phyloP scores from a whole-genome alignment of 225 moss, liverwort and hornwort genomes.

The Ulota crispa region DNA sequence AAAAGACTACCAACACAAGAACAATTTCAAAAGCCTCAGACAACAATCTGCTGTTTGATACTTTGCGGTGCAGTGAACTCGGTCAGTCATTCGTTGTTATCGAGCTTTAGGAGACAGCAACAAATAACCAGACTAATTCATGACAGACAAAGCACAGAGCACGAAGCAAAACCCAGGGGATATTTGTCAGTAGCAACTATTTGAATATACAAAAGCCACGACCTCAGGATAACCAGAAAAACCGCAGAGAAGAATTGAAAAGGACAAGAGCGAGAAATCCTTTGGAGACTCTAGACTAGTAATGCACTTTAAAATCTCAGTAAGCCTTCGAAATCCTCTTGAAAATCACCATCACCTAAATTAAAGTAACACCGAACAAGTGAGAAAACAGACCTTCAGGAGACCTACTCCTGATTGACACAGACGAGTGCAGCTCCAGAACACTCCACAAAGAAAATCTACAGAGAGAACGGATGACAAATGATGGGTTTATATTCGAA shows the following conservation, averaged over 20 bases:
- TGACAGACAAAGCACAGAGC: background rate
- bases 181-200: background rate
- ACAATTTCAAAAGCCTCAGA: background rate
- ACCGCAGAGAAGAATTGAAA: background rate
- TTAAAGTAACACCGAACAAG: background rate
- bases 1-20: background rate
- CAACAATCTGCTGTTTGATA: background rate
- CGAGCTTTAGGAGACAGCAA: background rate
- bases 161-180: background rate
- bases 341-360: background rate
- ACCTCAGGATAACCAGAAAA: background rate
- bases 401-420: background rate
- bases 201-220: background rate
- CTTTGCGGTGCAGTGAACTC: background rate
- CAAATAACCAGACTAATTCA: background rate
- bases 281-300: background rate
- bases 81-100: too few species aligned
- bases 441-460: background rate
- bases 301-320: background rate
- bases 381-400: background rate
- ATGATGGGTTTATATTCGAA: background rate
- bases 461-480: background rate
- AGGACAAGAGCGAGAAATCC: background rate
- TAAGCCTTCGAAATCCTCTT: background rate
- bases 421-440: background rate